Conservation (phyloP, 1,284 basidiomycete genomes). For the Salmacisia buchloeana region DNA sequence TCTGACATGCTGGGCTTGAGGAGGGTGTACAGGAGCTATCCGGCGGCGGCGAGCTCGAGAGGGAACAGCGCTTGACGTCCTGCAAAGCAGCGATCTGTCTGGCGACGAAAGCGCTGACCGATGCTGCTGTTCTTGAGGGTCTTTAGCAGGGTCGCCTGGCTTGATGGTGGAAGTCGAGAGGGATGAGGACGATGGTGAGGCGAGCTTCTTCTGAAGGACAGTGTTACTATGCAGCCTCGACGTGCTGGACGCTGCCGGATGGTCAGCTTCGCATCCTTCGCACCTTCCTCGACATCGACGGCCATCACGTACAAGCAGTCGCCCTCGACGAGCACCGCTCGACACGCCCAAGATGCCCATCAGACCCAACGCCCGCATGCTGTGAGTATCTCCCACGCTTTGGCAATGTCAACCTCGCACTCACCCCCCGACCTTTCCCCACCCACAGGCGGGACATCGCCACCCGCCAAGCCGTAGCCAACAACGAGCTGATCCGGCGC, state of each 20-base stretch:
- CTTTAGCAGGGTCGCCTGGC: too few species aligned
- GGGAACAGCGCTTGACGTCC: too few species aligned
- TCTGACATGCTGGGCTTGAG: constrained; percentile 1
- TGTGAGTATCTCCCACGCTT: constrained; percentile 16
- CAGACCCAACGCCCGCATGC: constrained; percentile 35
- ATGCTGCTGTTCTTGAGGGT: too few species aligned
- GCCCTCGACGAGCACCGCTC: not conserved
- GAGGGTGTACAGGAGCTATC: too few species aligned
- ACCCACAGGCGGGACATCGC: constrained; percentile 45
- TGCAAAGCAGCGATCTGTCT: too few species aligned
- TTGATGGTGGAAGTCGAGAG: not conserved
- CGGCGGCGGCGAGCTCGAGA: too few species aligned
- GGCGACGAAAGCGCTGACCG: too few species aligned
- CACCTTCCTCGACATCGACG: not conserved
- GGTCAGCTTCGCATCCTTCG: not conserved
- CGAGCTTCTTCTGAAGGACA: not conserved
- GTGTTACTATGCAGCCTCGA: not conserved
- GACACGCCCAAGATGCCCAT: constrained; percentile 20
- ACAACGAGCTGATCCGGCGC: constrained; percentile 45
- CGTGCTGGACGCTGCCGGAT: too few species aligned
- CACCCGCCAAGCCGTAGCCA: constrained; percentile 43
- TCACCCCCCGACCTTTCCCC: not conserved
- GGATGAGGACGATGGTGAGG: not conserved
- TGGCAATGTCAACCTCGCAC: not conserved
- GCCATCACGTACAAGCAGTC: too few species aligned